Evolutionary conservation across 768 basidiomycete genomes (phyloP).

Genomic region (Nevesoporus exiguus): DNA sequence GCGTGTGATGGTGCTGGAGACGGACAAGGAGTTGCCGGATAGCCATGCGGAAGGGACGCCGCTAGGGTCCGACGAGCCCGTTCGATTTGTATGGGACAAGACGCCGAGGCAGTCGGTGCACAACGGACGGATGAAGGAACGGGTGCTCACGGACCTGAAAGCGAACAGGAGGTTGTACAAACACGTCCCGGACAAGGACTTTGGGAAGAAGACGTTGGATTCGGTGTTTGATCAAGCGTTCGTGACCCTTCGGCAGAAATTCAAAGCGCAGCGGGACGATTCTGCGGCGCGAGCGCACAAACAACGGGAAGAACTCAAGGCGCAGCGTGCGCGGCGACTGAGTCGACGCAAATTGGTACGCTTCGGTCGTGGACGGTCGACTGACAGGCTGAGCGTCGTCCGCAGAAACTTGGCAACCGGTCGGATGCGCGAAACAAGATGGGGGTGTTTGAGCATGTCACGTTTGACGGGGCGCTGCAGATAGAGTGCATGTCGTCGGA

Average conservation of each 20-base stretch:
- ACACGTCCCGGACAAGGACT: conserved; percentile 63
- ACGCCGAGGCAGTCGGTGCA: conserved; percentile 73
- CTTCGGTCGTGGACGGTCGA: conserved; percentile 1
- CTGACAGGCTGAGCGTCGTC: neutral
- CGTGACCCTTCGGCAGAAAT: conserved; percentile 66
- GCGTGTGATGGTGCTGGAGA: conserved; percentile 52
- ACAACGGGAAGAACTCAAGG: conserved; percentile 58
- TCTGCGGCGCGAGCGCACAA: conserved; percentile 41
- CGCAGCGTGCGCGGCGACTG: conserved; percentile 56
- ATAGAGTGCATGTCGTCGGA: conserved; percentile 80
- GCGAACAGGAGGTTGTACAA: conserved; percentile 54
- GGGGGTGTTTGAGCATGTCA: conserved; percentile 52
- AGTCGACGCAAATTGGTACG: conserved; percentile 63
- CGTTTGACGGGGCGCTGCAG: conserved; percentile 68
- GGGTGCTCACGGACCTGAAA: conserved; percentile 58
- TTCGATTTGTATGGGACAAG: conserved; percentile 80
- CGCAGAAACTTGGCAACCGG: conserved; percentile 67
- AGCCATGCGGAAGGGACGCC: conserved; percentile 54
- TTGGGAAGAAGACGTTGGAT: conserved; percentile 58
- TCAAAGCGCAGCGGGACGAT: conserved; percentile 54
- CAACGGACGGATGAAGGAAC: conserved; percentile 67
- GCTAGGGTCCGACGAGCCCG: conserved; percentile 46
- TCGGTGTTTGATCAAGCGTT: conserved; percentile 68
- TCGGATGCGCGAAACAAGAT: conserved; percentile 55
- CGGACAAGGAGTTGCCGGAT: conserved; percentile 58